A percentile compares a stretch with the other conserved stretches of the same genome.
Evolutionary conservation across 768 basidiomycete species (phyloP).

Genomic region (Trametes sanguinea): DNA sequence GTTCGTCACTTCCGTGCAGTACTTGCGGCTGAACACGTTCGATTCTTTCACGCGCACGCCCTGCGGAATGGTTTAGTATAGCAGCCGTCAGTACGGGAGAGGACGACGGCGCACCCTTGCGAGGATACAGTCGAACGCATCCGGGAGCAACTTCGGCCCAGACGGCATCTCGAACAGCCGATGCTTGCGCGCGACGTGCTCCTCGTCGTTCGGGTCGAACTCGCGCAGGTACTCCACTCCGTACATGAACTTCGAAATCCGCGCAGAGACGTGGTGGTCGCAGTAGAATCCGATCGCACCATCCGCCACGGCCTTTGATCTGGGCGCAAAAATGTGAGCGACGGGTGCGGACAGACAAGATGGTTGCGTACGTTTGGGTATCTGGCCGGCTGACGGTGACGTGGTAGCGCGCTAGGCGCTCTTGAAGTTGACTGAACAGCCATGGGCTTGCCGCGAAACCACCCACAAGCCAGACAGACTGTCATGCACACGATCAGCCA

Average conservation of each 20-base stretch:
- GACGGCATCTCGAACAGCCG: slow-evolving; percentile 75
- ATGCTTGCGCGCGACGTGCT: slow-evolving; percentile 64
- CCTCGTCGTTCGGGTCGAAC: slow-evolving; percentile 62
- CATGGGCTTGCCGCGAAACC: slow-evolving; percentile 84
- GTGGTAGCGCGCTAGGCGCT: slow-evolving; percentile 54
- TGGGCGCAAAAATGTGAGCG: slow-evolving; percentile 29
- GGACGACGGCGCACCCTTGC: slow-evolving; percentile 50
- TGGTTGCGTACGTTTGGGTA: slow-evolving; percentile 82
- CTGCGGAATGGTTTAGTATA: slow-evolving; percentile 35
- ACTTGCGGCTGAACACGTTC: slow-evolving; percentile 78
- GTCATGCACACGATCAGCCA: background rate
- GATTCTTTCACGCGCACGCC: slow-evolving; percentile 78
- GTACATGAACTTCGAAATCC: slow-evolving; percentile 79
- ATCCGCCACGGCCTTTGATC: slow-evolving; percentile 84
- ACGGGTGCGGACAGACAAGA: too few relatives aligned
- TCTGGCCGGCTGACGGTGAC: slow-evolving; percentile 75
- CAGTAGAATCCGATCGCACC: slow-evolving; percentile 85
- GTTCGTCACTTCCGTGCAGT: slow-evolving; percentile 79
- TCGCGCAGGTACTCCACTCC: slow-evolving; percentile 79
- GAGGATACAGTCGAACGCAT: slow-evolving; percentile 82
- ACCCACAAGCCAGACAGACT: slow-evolving; percentile 85
- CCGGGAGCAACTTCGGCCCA: slow-evolving; percentile 74
- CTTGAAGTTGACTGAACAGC: slow-evolving; percentile 76
- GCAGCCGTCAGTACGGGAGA: background rate
- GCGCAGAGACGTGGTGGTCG: slow-evolving; percentile 80